A percentile compares a stretch with the other conserved stretches of the same genome.
These are phyloP conservation scores for Cladosporium sp. DNA, from an alignment of 2,329 filamentous ascomycete species.

Conservation along the genomic window DNA sequence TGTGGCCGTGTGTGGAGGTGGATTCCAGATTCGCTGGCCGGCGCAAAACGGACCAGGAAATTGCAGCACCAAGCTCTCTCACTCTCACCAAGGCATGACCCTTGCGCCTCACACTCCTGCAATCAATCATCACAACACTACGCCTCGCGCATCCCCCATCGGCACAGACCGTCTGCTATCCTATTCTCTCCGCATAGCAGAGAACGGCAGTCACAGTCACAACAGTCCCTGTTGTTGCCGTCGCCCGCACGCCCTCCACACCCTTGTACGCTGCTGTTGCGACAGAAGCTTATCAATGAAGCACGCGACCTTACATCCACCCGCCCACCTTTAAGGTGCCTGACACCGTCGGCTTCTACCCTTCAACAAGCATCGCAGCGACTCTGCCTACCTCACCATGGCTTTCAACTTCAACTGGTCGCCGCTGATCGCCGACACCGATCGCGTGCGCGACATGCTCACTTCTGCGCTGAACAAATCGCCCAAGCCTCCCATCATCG, in stretches of 20 bases:
- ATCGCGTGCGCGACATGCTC: constrained; percentile 86
- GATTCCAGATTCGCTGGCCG: too few relatives aligned
- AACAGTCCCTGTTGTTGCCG: background rate
- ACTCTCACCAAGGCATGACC: background rate
- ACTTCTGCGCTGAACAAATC: constrained; percentile 96
- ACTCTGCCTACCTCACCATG: constrained; percentile 51
- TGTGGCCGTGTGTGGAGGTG: background rate
- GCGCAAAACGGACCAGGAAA: too few relatives aligned
- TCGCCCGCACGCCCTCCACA: background rate
- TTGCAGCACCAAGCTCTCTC: too few relatives aligned
- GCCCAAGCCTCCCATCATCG: constrained; percentile 95
- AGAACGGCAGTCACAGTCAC: background rate
- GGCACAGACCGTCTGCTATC: background rate
- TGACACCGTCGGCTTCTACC: background rate
- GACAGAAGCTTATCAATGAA: constrained; percentile 16
- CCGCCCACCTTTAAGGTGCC: background rate
- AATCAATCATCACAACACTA: background rate
- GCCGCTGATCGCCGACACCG: constrained; percentile 90
- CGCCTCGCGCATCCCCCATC: background rate
- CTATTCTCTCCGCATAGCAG: background rate
- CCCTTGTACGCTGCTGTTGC: background rate
- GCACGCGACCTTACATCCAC: constrained; percentile 19
- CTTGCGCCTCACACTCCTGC: background rate
- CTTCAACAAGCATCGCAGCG: background rate
- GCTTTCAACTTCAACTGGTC: constrained; percentile 99